Conservation (phyloP, 129 eudicot species). For the Dittrichia graveolens region DNA sequence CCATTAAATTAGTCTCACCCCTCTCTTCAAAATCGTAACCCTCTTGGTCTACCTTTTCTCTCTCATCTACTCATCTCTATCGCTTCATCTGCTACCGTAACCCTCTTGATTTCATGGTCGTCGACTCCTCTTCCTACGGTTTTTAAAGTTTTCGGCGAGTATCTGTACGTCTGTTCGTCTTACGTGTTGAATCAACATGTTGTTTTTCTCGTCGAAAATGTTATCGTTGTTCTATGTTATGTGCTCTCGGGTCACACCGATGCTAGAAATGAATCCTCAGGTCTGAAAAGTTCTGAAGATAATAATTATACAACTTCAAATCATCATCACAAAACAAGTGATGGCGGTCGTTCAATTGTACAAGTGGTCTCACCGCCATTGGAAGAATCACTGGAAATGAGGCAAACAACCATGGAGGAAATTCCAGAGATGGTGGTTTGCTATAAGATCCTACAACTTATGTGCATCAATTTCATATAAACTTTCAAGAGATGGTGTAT, state of each 20-base stretch:
- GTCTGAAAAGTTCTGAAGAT: constrained; percentile 27
- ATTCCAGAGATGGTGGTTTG: constrained; percentile 31
- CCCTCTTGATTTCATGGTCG: constrained; percentile 70
- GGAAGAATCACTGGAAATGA: constrained; percentile 7
- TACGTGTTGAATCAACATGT: constrained; percentile 60
- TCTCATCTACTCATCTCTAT: too few species aligned
- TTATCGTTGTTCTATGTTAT: constrained; percentile 46
- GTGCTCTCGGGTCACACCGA: constrained; percentile 45
- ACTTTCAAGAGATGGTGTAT: too few species aligned
- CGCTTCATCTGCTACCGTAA: too few species aligned
- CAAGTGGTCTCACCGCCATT: constrained; percentile 2
- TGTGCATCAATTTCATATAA: too few species aligned
- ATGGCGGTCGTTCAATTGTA: background rate
- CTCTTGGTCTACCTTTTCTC: too few species aligned
- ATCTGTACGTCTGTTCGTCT: constrained; percentile 23
- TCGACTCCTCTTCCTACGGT: constrained; percentile 47
- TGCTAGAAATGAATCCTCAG: constrained; percentile 12
- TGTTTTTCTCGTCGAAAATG: constrained; percentile 72
- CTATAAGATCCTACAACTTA: too few species aligned
- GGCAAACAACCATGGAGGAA: background rate
- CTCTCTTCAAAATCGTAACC: too few species aligned
- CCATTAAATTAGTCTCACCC: too few species aligned
- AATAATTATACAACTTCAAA: constrained; percentile 10
- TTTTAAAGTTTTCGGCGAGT: constrained; percentile 30
- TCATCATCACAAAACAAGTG: constrained; percentile 16